Evolutionary conservation across 176 grass and related monocot species (phyloP).

Genomic region (Thalia dealbata): DNA sequence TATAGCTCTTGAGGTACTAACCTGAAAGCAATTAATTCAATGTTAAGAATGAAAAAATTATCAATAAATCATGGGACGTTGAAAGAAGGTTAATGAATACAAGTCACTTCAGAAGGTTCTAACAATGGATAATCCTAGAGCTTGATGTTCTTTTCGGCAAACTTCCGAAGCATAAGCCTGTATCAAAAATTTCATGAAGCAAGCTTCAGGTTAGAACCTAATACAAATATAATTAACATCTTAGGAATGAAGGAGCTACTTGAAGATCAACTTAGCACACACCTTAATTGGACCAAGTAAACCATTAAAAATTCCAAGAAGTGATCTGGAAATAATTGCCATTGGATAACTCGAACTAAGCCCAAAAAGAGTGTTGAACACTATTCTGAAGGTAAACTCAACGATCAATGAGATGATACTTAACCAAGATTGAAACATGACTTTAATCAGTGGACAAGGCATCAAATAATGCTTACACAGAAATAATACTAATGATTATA

Average conservation of each 20-base stretch:
- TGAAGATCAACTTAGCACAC: neutral
- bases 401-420: neutral
- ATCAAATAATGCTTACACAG: slow-evolving; percentile 37
- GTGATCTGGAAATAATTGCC: slow-evolving; percentile 36
- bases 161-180: slow-evolving; percentile 79
- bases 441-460: too few relatives aligned
- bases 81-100: neutral
- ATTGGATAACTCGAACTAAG: slow-evolving; percentile 45
- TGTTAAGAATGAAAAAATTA: neutral
- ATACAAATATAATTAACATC: neutral
- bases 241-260: neutral
- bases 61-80: neutral
- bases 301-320: slow-evolving; percentile 43
- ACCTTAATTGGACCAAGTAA: slow-evolving; percentile 65
- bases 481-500: slow-evolving; percentile 55
- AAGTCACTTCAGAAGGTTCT: slow-evolving; percentile 1
- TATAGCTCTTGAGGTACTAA: slow-evolving; percentile 52
- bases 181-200: slow-evolving; percentile 2
- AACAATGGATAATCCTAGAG: slow-evolving; percentile 66
- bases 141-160: slow-evolving; percentile 56
- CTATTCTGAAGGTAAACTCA: slow-evolving; percentile 19
- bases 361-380: slow-evolving; percentile 45
- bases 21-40: slow-evolving; percentile 22
- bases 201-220: neutral
- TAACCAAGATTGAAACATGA: neutral